phyloP scores from a whole-genome alignment of 108 stramenopile genomes.

The Pseudonitzschia pungens region DNA sequence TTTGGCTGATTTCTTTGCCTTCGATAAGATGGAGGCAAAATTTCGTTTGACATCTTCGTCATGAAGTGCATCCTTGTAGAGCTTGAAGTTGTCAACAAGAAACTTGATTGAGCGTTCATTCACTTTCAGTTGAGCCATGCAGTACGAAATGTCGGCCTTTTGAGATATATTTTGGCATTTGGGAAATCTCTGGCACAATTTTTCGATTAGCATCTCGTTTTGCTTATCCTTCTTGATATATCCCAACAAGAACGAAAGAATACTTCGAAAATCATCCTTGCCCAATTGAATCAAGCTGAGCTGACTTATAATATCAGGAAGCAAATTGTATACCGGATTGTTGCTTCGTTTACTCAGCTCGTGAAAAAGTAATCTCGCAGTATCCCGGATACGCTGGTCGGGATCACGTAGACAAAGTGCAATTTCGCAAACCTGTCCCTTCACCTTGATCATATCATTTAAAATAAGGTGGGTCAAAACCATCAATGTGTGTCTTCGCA shows the following conservation, averaged over 20 bases:
- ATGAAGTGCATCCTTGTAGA: conserved; percentile 87
- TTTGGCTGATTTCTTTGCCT: conserved; percentile 87
- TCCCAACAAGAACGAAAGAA: conserved; percentile 91
- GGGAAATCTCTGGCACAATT: conserved; percentile 87
- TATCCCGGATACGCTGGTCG: conserved; percentile 84
- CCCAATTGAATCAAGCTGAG: conserved; percentile 66
- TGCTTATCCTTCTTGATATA: conserved; percentile 97
- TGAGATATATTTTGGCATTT: conserved; percentile 71
- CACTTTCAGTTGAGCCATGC: conserved; percentile 89
- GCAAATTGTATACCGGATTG: conserved; percentile 97
- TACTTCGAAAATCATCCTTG: conserved; percentile 82
- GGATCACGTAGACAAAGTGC: conserved; percentile 89
- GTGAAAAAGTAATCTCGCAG: conserved; percentile 92
- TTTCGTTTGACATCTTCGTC: conserved; percentile 87
- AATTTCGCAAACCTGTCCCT: conserved; percentile 94
- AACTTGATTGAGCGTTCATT: conserved; percentile 86
- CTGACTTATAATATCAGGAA: conserved; percentile 96
- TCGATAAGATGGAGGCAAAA: conserved; percentile 70
- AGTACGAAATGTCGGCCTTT: conserved; percentile 90
- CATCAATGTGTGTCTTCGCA: conserved; percentile 93
- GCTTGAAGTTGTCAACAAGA: conserved; percentile 84
- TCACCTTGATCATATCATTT: conserved; percentile 99
- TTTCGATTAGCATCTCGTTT: conserved; percentile 91
- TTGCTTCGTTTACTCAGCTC: conserved; percentile 91
- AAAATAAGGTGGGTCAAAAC: conserved; percentile 96